Conservation (phyloP, 768 basidiomycete species). For the Boletus rufocinnamomeus region DNA sequence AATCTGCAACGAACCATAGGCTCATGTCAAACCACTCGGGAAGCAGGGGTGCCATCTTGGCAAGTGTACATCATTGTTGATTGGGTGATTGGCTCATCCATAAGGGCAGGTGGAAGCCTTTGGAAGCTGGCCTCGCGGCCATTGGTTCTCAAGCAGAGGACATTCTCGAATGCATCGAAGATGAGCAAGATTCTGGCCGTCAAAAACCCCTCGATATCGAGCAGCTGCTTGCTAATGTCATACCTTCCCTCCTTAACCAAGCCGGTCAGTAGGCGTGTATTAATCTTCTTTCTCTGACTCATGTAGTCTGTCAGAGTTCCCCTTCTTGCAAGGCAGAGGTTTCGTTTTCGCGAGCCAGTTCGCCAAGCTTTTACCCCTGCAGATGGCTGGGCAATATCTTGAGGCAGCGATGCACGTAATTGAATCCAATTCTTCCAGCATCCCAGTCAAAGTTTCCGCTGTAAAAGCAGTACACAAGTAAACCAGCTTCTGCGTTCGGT, state of each 20-base stretch:
- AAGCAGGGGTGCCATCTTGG: conserved; percentile 65
- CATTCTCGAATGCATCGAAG: conserved; percentile 74
- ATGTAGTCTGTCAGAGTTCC: conserved; percentile 54
- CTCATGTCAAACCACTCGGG: conserved; percentile 56
- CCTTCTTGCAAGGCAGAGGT: conserved; percentile 92
- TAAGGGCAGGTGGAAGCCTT: conserved; percentile 78
- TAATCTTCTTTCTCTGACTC: background rate
- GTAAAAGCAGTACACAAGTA: conserved; percentile 94
- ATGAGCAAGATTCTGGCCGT: conserved; percentile 65
- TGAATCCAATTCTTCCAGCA: conserved; percentile 64
- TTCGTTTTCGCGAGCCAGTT: conserved; percentile 95
- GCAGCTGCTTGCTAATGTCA: conserved; percentile 69
- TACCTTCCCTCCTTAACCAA: conserved; percentile 73
- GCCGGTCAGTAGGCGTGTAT: conserved; percentile 51
- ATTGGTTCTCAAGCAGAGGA: conserved; percentile 80
- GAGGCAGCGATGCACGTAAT: conserved; percentile 85
- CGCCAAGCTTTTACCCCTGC: conserved; percentile 66
- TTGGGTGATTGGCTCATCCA: conserved; percentile 6
- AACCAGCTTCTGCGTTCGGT: conserved; percentile 24
- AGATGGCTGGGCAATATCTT: conserved; percentile 82
- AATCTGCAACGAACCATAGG: conserved; percentile 56
- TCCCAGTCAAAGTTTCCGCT: conserved; percentile 94
- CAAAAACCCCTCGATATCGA: conserved; percentile 76
- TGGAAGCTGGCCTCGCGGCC: conserved; percentile 83
- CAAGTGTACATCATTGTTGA: conserved; percentile 30